These are phyloP conservation scores for Prinsepia uniflora DNA, from an alignment of 306 rosid species.

Conservation along the genomic window DNA sequence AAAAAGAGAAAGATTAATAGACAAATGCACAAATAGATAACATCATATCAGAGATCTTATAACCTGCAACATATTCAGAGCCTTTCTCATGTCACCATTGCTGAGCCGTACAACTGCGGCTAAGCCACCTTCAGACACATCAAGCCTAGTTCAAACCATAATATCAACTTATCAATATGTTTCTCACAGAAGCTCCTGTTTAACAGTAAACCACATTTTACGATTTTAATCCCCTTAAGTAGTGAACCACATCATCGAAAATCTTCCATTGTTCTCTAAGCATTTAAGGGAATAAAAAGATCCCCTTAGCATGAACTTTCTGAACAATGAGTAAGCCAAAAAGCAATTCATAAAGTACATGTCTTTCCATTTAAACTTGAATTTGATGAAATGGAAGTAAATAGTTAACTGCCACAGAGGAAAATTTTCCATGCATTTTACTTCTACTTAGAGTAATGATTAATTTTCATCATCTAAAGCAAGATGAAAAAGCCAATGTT, in stretches of 20 bases:
- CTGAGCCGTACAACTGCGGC: conserved; percentile 79
- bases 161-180: conserved; percentile 10
- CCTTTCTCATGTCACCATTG: conserved; percentile 96
- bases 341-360: neutral
- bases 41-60: conserved; percentile 1
- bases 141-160: conserved; percentile 54
- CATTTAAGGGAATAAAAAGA: neutral
- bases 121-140: conserved; percentile 67
- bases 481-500: neutral
- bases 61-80: conserved; percentile 88
- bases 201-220: neutral
- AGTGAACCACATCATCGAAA: neutral
- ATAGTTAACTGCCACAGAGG: neutral
- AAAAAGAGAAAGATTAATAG: neutral
- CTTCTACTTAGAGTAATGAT: neutral
- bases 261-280: neutral
- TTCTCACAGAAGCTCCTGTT: neutral
- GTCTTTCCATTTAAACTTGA: neutral
- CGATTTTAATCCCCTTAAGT: neutral
- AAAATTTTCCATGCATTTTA: neutral
- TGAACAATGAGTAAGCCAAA: neutral
- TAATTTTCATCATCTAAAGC: neutral
- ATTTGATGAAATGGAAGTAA: neutral
- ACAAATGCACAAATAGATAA: neutral
- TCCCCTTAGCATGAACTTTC: neutral